Base-by-base conservation (phyloP, 345 rosid species). In the Arabidopsis suecica region DNA sequence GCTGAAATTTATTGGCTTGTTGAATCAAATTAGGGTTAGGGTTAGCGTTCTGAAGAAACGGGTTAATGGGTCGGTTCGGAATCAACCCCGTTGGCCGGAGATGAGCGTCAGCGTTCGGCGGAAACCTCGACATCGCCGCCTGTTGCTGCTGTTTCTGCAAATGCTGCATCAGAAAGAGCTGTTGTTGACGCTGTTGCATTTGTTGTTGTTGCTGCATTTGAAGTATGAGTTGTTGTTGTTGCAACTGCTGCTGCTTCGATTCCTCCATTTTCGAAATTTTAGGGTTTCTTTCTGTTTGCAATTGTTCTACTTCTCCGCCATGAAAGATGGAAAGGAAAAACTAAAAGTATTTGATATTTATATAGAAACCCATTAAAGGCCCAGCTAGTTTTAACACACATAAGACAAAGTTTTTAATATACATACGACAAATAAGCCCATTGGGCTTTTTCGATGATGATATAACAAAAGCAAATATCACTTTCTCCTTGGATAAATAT, bases 71-170 rank as follows among this genome's bases (percentile, higher is more conserved):
- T 12, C 86, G 88, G 36, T 80, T 90, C 69, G 70, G 88, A 61
- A 71, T 49, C 14, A 84, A 77, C 3, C 88, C 88, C 0, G 88
- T 86, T 6, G 89, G 75, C 0, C 91, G 90, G 68, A 91, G 77
- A 69, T 89, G 89, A 12, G 86, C 86, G 45, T 88, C 91, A 42
- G 83, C 80, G 70, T 88, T 91, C 10, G 97, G 81, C 1, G 97
- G 97, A 61, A 93, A 88, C 45, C 91, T 88, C 25, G 97, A 81
- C 64, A 94, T 91, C 5, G 95, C 88, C 7, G 89, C 81, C 47
- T 88, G 91, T 45, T 86, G 89, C 37, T 87, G 95, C n/a, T 84
- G 91, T 18, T 83, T 80, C 57, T 84, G 91, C 57, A 76, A 79
- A 32, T 72, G 76, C 63, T 78, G 77, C 44, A 86, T 76, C 45